Evolutionary conservation across 169 alveolate genomes (phyloP), one percentile per base, ranked within the genome.

Genomic region (Cryptosporidium meleagridis): DNA sequence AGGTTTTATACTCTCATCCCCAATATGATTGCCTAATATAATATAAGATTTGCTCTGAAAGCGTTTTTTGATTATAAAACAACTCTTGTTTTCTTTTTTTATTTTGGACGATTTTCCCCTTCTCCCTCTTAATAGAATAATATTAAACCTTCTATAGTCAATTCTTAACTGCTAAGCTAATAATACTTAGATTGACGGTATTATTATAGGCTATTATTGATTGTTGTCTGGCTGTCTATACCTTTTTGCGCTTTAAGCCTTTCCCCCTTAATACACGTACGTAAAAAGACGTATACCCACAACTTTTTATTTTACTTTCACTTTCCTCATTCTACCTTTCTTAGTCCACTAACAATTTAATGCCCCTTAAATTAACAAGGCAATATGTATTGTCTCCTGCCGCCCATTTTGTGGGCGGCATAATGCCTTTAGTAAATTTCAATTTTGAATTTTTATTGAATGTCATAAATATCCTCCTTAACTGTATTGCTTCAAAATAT

Each of bases 1-100:
- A 73, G 48, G 70, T 55, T 73, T 73, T 80, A 80, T 80, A 62
- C 89, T 80, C 89, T 80, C 89, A 80, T 80, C 89, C 89, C 89
- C 89, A 80, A 44, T 80, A 45, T 26, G 23, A 37, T 80, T 62
- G 72, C 72, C 86, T 53, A 73, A 55, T 55, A 52, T 33, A 72
- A 51, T 72, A 31, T 59, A 59, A 73, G 69, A 73, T 52, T 39
- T 37, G 71, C 86, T 33, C 23, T 33, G 10, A 31, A 41, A 58
- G 70, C 86, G 18, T 39, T 33, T 33, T 55, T 55, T 18, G n/a
- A 59, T 73, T 33, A 55, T 18, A 55, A n/a, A 55, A 55, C 67
- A 21, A 21, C 12, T 55, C 29, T 55, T 37, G 67, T 55, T 73
- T 10, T 10, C 35, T 53, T 52, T 14, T 52, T 31, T 55, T 55